Evolutionary conservation across 106 monocot species (phyloP), one percentile per base, ranked within the genome.

Genomic region (Phalaenopsis aphrodite): DNA sequence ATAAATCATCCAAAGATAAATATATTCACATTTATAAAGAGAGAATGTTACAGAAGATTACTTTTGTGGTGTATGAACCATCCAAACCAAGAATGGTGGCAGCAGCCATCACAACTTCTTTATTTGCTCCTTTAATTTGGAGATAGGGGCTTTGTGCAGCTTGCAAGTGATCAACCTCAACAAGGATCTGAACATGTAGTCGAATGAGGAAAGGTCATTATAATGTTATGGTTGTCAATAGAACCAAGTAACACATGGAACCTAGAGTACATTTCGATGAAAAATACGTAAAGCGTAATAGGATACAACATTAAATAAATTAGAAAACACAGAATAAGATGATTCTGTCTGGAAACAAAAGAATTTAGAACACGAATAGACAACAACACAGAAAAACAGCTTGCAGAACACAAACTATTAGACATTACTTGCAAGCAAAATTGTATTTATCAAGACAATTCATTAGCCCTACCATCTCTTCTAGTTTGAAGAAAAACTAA

Each of bases 31-130:
- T 52, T 74, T 74, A 42, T 76, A 76, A 30, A 49, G 12, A 23
- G 1, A 24, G 21, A 11, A 76, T 23, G 49, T 23, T 76, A 49
- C 48, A 55, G 14, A 82, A 83, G 41, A 23, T 72, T 82, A 94
- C 98, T 92, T 98, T 98, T 74, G 98, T 94, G 4, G 98, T 98
- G 83, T 98, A 98, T 65, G 98, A 88, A 76, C 92, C 92, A 86
- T 98, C 98, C 77, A 98, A 89, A 66, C 76, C 84, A 43, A 98
- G 90, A 55, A 75, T 83, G 75, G 94, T 92, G 78, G 89, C 94
- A 76, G 98, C 86, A 71, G 87, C 86, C 41, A 85, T 78, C 24
- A 92, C 98, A 24, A 98, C 83, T 78, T 94, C 94, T 69, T 98
- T 98, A 37, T 94, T 92, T 42, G 86, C 86, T 58, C 98, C 98